These are phyloP conservation scores for Aspergillus neoniger DNA, from an alignment of 2,329 filamentous ascomycete species.

Conservation along the genomic window DNA sequence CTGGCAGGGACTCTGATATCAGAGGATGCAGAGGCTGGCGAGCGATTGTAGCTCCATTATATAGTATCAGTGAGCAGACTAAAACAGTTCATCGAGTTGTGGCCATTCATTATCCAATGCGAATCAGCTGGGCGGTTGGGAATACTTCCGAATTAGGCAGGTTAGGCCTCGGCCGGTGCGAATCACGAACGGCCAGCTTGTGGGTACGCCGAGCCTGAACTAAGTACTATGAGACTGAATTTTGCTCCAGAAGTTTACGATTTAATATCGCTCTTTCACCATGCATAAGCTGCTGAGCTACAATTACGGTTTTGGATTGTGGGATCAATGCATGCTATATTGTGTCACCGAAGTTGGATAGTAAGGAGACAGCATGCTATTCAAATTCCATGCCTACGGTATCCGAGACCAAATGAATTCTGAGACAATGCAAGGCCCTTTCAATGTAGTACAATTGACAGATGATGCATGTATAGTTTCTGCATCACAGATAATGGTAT, in stretches of 20 bases:
- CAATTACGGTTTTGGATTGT: background rate
- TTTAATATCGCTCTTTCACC: too few species aligned
- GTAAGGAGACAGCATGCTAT: too few species aligned
- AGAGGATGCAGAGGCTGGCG: background rate
- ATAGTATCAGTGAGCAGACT: background rate
- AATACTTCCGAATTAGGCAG: conserved; percentile 16
- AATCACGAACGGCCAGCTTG: background rate
- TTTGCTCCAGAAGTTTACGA: background rate
- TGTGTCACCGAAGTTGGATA: too few species aligned
- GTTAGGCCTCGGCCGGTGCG: background rate
- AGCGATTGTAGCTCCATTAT: background rate
- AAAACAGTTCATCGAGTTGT: background rate
- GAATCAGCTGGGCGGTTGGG: conserved; percentile 7
- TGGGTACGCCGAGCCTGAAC: background rate
- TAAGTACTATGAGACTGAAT: background rate
- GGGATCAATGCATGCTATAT: too few species aligned
- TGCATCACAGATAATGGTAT: background rate
- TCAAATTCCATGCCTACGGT: too few species aligned
- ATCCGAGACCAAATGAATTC: too few species aligned
- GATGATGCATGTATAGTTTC: background rate
- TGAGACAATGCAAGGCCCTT: too few species aligned
- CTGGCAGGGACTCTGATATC: background rate
- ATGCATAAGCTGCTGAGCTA: background rate
- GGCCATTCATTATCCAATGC: background rate
- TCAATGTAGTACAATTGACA: too few species aligned